Percentiles rank a stretch among this genome's conserved stretches.
phyloP scores from a whole-genome alignment of 2,329 filamentous ascomycete genomes.

The Monilinia fructigena region DNA sequence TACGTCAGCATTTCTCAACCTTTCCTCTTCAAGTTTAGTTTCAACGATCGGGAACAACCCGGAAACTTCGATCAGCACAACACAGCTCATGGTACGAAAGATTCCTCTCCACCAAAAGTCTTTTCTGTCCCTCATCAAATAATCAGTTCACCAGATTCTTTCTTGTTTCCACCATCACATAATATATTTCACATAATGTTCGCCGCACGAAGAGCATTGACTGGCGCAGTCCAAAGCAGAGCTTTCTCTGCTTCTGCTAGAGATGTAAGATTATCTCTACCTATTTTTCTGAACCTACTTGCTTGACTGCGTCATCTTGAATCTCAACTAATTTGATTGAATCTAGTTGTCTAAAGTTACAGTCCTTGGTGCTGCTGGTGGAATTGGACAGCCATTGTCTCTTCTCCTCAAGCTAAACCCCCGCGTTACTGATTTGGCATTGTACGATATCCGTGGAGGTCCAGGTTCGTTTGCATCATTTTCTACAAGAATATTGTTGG shows the following conservation, averaged over 20 bases:
- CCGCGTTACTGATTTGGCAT: slow-evolving; percentile 84
- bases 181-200: slow-evolving; percentile 58
- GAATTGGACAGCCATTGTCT: slow-evolving; percentile 96
- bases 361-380: slow-evolving; percentile 93
- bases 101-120: slow-evolving; percentile 19
- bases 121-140: slow-evolving; percentile 19
- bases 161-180: slow-evolving; percentile 21
- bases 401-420: slow-evolving; percentile 91
- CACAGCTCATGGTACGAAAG: slow-evolving; percentile 8
- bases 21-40: slow-evolving; percentile 1
- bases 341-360: slow-evolving; percentile 90
- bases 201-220: slow-evolving; percentile 59
- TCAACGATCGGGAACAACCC: slow-evolving; percentile 7
- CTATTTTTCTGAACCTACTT: slow-evolving; percentile 21
- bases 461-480: slow-evolving; percentile 21
- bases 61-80: slow-evolving; percentile 13
- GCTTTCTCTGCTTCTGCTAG: slow-evolving; percentile 78
- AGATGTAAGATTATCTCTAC: slow-evolving; percentile 55
- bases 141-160: slow-evolving; percentile 25
- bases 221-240: slow-evolving; percentile 65
- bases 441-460: slow-evolving; percentile 77
- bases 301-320: slow-evolving; percentile 21
- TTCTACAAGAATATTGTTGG: neutral
- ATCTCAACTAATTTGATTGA: slow-evolving; percentile 29
- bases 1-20: neutral